Evolutionary conservation across 2,329 filamentous ascomycete species (phyloP).

Genomic region (Paecilomyces variotii): DNA sequence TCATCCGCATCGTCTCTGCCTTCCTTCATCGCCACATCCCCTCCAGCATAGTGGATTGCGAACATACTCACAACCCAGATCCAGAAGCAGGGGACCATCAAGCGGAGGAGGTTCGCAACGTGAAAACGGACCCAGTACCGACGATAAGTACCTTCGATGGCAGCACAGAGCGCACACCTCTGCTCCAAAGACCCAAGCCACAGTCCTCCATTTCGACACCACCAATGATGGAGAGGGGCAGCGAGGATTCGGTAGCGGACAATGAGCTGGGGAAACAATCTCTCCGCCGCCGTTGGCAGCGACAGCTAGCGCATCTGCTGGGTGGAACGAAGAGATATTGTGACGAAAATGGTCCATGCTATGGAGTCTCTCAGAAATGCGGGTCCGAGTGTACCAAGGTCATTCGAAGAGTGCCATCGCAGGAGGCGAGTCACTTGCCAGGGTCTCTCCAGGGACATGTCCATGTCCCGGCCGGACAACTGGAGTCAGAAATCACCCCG

Average conservation of each 20-base stretch:
- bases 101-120: slow-evolving; percentile 6
- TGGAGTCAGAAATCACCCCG: not conserved
- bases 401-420: slow-evolving; percentile 13
- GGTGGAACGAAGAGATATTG: slow-evolving; percentile 43
- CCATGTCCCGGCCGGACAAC: not conserved
- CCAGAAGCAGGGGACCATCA: slow-evolving; percentile 22
- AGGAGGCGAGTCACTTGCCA: not conserved
- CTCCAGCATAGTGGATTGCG: slow-evolving; percentile 43
- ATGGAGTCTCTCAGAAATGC: slow-evolving; percentile 54
- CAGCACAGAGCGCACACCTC: slow-evolving; percentile 22
- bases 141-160: slow-evolving; percentile 4
- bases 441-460: not conserved
- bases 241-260: slow-evolving; percentile 9
- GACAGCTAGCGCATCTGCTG: slow-evolving; percentile 44
- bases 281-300: slow-evolving; percentile 26
- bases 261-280: slow-evolving; percentile 20
- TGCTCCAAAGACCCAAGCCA: slow-evolving; percentile 12
- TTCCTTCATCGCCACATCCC: slow-evolving; percentile 42
- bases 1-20: slow-evolving; percentile 38
- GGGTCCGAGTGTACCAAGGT: slow-evolving; percentile 53
- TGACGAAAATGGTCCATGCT: slow-evolving; percentile 52
- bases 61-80: slow-evolving; percentile 36
- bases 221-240: slow-evolving; percentile 5
- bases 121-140: not conserved
- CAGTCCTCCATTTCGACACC: slow-evolving; percentile 16